These are phyloP conservation scores for Amanita pseudoporphyria DNA, from an alignment of 768 basidiomycete species.

Conservation along the genomic window DNA sequence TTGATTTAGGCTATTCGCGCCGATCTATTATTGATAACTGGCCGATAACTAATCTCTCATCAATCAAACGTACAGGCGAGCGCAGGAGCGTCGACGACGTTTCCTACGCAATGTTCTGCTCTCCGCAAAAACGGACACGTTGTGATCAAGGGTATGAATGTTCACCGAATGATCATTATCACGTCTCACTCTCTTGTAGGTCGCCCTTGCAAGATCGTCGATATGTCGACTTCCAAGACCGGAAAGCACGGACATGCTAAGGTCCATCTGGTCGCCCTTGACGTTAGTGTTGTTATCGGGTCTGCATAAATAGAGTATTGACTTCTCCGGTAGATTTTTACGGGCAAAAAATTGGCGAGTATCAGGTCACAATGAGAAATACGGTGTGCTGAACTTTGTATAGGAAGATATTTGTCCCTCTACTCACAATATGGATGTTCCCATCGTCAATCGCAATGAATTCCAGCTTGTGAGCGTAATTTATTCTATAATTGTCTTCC, in stretches of 20 bases:
- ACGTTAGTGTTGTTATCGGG: conserved; percentile 48
- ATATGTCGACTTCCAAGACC: conserved; percentile 99
- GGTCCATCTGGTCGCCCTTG: conserved; percentile 94
- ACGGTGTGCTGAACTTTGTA: background rate
- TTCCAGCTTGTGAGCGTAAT: conserved; percentile 65
- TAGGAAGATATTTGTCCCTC: conserved; percentile 92
- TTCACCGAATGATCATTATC: background rate
- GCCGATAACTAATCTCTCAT: background rate
- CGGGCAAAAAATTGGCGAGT: conserved; percentile 89
- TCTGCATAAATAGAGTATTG: conserved; percentile 8
- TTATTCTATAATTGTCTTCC: conserved; percentile 6
- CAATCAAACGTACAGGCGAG: conserved; percentile 34
- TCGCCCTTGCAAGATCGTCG: conserved; percentile 97
- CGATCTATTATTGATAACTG: background rate
- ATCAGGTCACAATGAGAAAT: background rate
- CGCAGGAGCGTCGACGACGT: conserved; percentile 72
- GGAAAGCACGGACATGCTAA: conserved; percentile 99
- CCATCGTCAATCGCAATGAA: conserved; percentile 85
- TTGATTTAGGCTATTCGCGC: conserved; percentile 12
- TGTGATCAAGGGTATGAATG: conserved; percentile 73
- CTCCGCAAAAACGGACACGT: conserved; percentile 91
- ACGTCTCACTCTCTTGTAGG: conserved; percentile 26
- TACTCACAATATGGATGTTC: conserved; percentile 99
- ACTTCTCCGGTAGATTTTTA: conserved; percentile 73
- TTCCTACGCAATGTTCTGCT: conserved; percentile 93